Evolutionary conservation across 805 yeast species (phyloP), one percentile per base, ranked within the genome.

Genomic region (Ogataea parapolymorpha): DNA sequence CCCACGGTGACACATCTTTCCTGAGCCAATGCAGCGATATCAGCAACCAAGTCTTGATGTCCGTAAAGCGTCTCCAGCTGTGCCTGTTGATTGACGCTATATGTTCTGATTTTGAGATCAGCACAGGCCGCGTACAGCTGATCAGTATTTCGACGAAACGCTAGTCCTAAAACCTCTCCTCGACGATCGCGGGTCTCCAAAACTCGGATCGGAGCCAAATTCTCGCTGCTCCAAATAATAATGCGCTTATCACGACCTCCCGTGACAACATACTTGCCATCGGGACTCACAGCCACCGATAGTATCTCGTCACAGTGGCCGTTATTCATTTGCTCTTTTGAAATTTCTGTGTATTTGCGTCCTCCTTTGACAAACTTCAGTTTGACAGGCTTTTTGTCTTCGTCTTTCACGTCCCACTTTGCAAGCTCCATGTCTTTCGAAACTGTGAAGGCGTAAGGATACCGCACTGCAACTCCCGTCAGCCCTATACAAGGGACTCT

Each of bases 1-100:
- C 99, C 99, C 24, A 91, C 98, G 18, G 95, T 87, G 13, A 93
- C 90, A 70, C 99, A 93, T 44, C 96, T 79, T 58, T 93, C 98
- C 62, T 81, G 80, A 8, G 78, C 77, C 46, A 93, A 68, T 0
- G 97, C 88, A 16, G 88, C 68, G 39, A 93, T 82, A 56, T 82
- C 97, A 31, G 77, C 74, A 32, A 91, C 90, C 40, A 77, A 70
- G 59, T 93, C 99, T 67, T 93, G 98, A 65, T 93, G 99, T 2
- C 99, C 99, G 60, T 87, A 93, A 33, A 93, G 68, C 4, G 86
- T 82, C 67, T 93, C 99, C 56, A 91, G 72, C 63, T 88, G 95
- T 4, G 96, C 82, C 57, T 83, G 75, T 64, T 89, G 96, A 54
- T 80, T 85, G 44, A 90, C 74, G 48, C 90, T 82, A 61, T 77